A percentile compares a stretch with the other conserved stretches of the same genome.
phyloP scores from a whole-genome alignment of 768 basidiomycete species.

The Hydnum rufescens region DNA sequence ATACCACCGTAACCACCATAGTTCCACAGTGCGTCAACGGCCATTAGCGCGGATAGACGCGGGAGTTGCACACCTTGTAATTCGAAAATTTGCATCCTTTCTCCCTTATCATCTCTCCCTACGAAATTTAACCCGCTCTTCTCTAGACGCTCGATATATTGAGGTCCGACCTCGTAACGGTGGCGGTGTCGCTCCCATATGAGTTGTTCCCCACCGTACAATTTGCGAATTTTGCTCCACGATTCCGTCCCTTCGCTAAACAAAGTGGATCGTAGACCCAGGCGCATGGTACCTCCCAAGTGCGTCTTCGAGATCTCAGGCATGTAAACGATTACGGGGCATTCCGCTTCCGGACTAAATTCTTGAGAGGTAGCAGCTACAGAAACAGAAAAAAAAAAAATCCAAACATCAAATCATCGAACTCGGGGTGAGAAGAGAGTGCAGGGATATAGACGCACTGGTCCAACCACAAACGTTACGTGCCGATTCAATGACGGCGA shows the following conservation, averaged over 20 bases:
- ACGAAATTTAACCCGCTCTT: slow-evolving; percentile 54
- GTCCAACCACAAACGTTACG: slow-evolving; percentile 47
- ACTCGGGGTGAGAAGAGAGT: not conserved
- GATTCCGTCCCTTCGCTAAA: slow-evolving; percentile 50
- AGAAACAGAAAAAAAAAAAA: too few relatives aligned
- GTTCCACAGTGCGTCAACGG: not conserved
- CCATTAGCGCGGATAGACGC: not conserved
- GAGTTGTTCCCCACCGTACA: slow-evolving; percentile 64
- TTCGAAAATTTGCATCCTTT: slow-evolving; percentile 95
- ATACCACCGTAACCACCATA: not conserved
- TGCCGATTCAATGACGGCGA: slow-evolving; percentile 91
- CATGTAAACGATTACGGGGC: slow-evolving; percentile 88
- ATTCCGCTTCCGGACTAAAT: slow-evolving; percentile 38
- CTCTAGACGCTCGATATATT: slow-evolving; percentile 52
- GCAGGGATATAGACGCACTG: slow-evolving; percentile 27
- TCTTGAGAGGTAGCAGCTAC: slow-evolving; percentile 75
- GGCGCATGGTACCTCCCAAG: slow-evolving; percentile 98
- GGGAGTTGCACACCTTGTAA: slow-evolving; percentile 37
- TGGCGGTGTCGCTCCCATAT: slow-evolving; percentile 97
- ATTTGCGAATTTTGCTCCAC: slow-evolving; percentile 51
- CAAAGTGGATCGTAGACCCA: slow-evolving; percentile 92
- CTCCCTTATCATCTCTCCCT: slow-evolving; percentile 88
- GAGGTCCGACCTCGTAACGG: slow-evolving; percentile 89
- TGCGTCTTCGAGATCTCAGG: slow-evolving; percentile 96
- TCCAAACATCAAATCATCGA: not conserved